phyloP scores from a whole-genome alignment of 805 yeast species.

The Komagataella mondaviorum region DNA sequence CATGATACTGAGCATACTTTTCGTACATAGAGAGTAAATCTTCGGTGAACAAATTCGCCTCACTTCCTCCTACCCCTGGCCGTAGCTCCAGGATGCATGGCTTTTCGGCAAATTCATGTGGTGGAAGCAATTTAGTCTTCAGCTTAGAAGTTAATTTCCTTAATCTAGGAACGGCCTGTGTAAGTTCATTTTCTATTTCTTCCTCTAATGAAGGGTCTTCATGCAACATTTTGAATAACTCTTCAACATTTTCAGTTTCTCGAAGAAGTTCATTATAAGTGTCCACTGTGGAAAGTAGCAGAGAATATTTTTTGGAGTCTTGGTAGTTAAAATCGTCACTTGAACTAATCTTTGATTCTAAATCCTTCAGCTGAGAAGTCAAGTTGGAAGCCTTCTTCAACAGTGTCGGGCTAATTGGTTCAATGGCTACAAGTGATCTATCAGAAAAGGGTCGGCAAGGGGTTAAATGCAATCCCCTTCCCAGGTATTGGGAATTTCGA shows the following conservation, averaged over 20 bases:
- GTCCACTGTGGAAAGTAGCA: constrained; percentile 28
- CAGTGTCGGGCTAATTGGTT: constrained; percentile 33
- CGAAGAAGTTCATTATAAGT: constrained; percentile 23
- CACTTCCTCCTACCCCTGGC: constrained; percentile 95
- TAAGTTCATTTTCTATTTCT: constrained; percentile 55
- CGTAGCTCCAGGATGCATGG: constrained; percentile 75
- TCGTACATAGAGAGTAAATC: constrained; percentile 76
- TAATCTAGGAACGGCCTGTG: constrained; percentile 28
- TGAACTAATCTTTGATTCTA: constrained; percentile 27
- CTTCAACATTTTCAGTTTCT: constrained; percentile 18
- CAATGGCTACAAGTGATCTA: neutral
- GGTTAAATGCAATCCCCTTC: neutral
- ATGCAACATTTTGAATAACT: constrained; percentile 17
- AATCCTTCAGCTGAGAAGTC: constrained; percentile 21
- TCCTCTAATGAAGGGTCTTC: constrained; percentile 28
- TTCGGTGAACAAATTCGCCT: constrained; percentile 76
- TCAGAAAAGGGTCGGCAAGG: neutral
- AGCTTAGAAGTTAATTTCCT: constrained; percentile 26
- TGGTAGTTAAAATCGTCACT: constrained; percentile 29
- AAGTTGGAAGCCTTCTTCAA: constrained; percentile 31
- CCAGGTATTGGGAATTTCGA: neutral
- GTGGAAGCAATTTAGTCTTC: constrained; percentile 56
- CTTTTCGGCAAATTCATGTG: constrained; percentile 61
- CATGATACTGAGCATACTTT: constrained; percentile 46
- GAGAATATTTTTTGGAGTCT: constrained; percentile 34